Evolutionary conservation across 495 filamentous ascomycete genomes (phyloP).

Genomic region (Emericellopsis terricola): DNA sequence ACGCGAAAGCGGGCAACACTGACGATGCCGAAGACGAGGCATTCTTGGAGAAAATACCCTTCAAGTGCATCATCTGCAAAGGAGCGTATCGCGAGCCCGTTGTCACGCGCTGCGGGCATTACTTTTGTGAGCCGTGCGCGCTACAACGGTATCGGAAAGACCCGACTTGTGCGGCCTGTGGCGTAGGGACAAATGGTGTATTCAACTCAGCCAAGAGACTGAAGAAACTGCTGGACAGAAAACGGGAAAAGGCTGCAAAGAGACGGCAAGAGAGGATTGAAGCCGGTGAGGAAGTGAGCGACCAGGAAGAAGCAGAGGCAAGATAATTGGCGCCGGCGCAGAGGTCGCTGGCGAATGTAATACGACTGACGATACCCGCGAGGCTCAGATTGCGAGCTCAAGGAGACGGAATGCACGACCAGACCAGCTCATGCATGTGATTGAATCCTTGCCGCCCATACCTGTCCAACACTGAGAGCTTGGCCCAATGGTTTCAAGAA

Average conservation of each 20-base stretch:
- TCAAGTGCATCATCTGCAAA: constrained; percentile 87
- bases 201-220: constrained; percentile 81
- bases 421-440: too few species aligned
- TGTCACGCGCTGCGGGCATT: constrained; percentile 82
- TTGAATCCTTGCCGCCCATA: too few species aligned
- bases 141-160: constrained; percentile 61
- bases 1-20: constrained; percentile 13
- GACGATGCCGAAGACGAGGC: constrained; percentile 56
- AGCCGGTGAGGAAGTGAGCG: constrained; percentile 48
- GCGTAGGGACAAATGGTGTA: constrained; percentile 66
- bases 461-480: too few species aligned
- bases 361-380: too few species aligned
- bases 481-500: too few species aligned
- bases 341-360: too few species aligned
- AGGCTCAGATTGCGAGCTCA: too few species aligned
- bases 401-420: too few species aligned
- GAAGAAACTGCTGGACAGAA: constrained; percentile 66
- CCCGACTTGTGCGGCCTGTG: constrained; percentile 72
- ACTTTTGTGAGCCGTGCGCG: constrained; percentile 86
- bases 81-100: constrained; percentile 66
- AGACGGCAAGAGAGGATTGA: constrained; percentile 53
- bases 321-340: too few species aligned
- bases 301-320: constrained; percentile 35
- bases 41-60: constrained; percentile 73
- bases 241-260: constrained; percentile 50